Conservation (phyloP, 1,284 basidiomycete species). For the Cryptococcus neoformans region DNA sequence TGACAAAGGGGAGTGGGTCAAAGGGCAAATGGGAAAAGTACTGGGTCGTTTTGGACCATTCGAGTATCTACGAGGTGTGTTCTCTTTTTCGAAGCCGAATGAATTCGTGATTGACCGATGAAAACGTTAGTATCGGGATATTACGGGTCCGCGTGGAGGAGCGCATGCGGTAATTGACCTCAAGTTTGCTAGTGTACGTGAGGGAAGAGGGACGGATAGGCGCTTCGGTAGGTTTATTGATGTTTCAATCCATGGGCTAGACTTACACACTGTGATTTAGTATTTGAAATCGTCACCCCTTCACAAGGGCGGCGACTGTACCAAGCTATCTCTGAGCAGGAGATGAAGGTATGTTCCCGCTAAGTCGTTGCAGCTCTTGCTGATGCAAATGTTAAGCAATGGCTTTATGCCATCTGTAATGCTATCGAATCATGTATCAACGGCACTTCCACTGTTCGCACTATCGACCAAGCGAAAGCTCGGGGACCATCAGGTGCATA, state of each 20-base stretch:
- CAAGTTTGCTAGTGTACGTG: conserved; percentile 48
- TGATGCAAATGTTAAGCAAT: conserved; percentile 34
- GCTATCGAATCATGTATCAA: conserved; percentile 56
- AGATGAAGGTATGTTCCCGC: conserved; percentile 42
- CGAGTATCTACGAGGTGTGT: conserved; percentile 46
- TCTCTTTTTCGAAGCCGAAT: background rate
- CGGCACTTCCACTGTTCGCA: conserved; percentile 51
- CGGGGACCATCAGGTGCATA: conserved; percentile 31
- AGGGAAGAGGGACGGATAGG: conserved; percentile 48
- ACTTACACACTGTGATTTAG: conserved; percentile 15
- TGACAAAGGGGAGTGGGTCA: conserved; percentile 29
- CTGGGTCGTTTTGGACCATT: conserved; percentile 49
- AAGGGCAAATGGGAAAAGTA: conserved; percentile 48
- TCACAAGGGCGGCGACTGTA: conserved; percentile 51
- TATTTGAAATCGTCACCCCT: conserved; percentile 55
- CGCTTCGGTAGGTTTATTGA: conserved; percentile 36
- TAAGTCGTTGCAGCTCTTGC: background rate
- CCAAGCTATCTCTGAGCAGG: conserved; percentile 52
- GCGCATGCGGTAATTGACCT: conserved; percentile 47
- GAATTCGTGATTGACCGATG: background rate
- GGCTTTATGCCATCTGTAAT: conserved; percentile 54
- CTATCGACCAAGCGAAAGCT: conserved; percentile 28
- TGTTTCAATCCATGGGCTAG: background rate
- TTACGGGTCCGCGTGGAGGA: conserved; percentile 27
- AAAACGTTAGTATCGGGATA: conserved; percentile 37